Percentiles rank a stretch among this genome's conserved stretches.
phyloP scores from a whole-genome alignment of 2,329 filamentous ascomycete genomes.

The Cordyceps tenuipes region DNA sequence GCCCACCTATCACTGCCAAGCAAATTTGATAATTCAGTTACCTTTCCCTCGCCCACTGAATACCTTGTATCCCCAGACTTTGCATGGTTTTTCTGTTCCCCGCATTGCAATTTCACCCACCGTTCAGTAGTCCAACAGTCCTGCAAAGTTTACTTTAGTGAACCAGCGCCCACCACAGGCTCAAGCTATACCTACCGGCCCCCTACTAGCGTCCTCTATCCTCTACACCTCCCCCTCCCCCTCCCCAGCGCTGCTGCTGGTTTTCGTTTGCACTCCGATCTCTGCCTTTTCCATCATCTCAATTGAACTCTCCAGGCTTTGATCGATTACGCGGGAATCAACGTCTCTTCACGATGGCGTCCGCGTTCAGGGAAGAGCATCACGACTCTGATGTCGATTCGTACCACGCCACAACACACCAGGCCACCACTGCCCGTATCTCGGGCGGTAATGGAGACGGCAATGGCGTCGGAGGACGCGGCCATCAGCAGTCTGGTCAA shows the following conservation, averaged over 20 bases:
- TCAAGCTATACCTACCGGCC: neutral
- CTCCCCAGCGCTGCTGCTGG: neutral
- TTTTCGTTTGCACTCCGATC: neutral
- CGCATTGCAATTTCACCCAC: neutral
- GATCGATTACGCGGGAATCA: neutral
- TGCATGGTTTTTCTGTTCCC: neutral
- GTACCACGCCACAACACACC: neutral
- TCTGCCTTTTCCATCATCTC: neutral
- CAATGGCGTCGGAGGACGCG: neutral
- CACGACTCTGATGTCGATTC: neutral
- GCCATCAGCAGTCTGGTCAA: neutral
- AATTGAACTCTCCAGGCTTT: neutral
- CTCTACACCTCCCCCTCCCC: neutral
- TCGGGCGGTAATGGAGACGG: neutral
- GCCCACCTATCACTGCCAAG: neutral
- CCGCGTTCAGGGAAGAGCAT: conserved; percentile 7
- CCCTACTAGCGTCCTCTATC: neutral
- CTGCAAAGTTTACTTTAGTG: neutral
- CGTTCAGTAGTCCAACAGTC: neutral
- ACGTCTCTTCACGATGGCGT: conserved; percentile 8
- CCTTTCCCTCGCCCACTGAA: neutral
- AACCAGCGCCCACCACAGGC: neutral
- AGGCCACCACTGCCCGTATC: conserved; percentile 1
- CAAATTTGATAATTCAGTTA: neutral
- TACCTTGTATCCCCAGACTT: neutral